Base-by-base conservation (phyloP, 78 protist genomes). In the Capsaspora owczarzaki region DNA sequence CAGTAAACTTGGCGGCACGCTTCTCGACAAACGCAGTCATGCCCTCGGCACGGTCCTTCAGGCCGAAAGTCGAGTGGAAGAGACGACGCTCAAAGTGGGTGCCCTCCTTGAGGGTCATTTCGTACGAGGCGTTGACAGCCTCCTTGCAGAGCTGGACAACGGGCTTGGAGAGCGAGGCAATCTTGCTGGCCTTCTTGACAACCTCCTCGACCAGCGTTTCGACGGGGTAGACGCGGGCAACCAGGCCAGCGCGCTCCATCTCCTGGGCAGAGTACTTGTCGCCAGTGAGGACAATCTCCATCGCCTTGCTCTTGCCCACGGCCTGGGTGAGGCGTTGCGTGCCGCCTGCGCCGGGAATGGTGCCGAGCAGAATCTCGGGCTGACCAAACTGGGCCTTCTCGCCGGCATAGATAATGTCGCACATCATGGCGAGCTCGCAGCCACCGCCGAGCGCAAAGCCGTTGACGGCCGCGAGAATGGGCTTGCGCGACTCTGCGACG, bases 331-430 rank as follows among this genome's bases (percentile, higher is more conserved):
- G 85, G 77, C 97, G 89, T 86, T 96, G 99, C 46, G 99, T 94
- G 78, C 99, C 97, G 38, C 97, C 98, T 31, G 87, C 85, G n/a
- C 98, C 98, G 70, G 98, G 98, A 77, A 96, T 96, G 82, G 96
- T 93, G 74, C 98, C 98, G 46, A 96, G 87, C 49, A 81, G 86
- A 87, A 96, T 92, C 83, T 96, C 98, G 27, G 98, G 98, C 84
- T 93, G 98, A 14, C 96, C 98, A 72, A 95, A 95, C 22, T 80
- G 51, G 31, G 98, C 97, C 43, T 89, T 85, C 60, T 86, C 91
- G 40, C 90, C 78, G 37, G 94, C 93, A 38, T 88, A 80, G 74
- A 95, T 91, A 38, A 93, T 83, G 81, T 95, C 97, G 86, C 97
- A 93, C 90, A 90, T 89, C 98, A 95, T 94, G 25, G 98, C 98